Percentiles rank a stretch among this genome's conserved stretches.
Conservation (phyloP, 1,284 basidiomycete species). For the Taiwanofungus camphoratus region DNA sequence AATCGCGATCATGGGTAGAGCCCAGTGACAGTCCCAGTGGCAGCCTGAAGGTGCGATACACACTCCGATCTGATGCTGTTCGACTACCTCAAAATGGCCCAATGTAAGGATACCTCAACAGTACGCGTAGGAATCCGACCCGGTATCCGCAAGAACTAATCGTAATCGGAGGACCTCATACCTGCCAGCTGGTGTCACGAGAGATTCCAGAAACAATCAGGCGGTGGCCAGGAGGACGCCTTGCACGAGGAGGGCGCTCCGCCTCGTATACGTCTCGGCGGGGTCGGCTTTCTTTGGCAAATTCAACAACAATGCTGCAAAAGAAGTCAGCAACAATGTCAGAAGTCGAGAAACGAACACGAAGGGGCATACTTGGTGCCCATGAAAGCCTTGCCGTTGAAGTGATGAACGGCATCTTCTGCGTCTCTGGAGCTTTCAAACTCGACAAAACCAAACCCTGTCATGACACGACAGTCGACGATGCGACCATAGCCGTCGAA, state of each 20-base stretch:
- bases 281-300: conserved; percentile 83
- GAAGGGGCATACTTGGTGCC: conserved; percentile 63
- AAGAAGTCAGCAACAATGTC: conserved; percentile 11
- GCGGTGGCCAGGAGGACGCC: conserved; percentile 77
- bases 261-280: conserved; percentile 73
- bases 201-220: conserved; percentile 83
- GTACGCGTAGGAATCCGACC: no score
- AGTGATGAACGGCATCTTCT: conserved; percentile 82
- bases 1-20: no score
- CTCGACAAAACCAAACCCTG: conserved; percentile 92
- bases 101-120: no score
- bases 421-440: conserved; percentile 89
- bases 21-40: no score
- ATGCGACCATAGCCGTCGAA: conserved; percentile 85
- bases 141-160: no score
- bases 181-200: conserved; percentile 96
- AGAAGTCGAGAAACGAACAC: neutral
- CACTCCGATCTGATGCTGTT: neutral
- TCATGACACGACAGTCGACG: conserved; percentile 91
- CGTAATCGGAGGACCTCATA: conserved; percentile 45
- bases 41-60: no score
- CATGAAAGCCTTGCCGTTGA: conserved; percentile 85
- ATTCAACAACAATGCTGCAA: conserved; percentile 82
- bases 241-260: conserved; percentile 50
- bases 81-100: no score